Evolutionary conservation across 805 yeast species (phyloP), one percentile per base, ranked within the genome.

Genomic region (Candida taoyuanica): DNA sequence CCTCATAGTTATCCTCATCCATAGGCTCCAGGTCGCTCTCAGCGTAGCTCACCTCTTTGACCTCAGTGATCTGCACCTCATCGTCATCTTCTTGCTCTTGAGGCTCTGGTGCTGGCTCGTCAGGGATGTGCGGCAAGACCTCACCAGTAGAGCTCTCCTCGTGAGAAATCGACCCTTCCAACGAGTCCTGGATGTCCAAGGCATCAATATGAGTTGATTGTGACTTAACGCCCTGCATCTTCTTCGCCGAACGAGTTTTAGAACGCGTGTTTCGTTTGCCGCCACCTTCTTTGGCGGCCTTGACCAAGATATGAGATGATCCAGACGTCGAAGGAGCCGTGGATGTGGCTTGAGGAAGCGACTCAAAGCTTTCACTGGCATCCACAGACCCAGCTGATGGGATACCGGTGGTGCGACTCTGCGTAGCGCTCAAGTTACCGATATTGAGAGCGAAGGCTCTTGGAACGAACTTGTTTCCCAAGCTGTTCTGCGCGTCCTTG

Each of bases 401-500:
- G 13, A 28, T 35, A 21, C 19, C 12, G 18, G 34, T 18, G 15
- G 19, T 17, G 20, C 20, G 33, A 20, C 28, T 28, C 31, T 17
- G 29, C 17, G 20, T 33, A 5, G 34, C 23, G 13, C 16, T 36
- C 30, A 25, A 29, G 29, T 32, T 33, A n/a, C 39, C 49, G 25
- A 52, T 28, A 36, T 42, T 52, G 29, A 54, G 36, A 18, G 50
- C 42, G 32, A 54, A 46, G 9, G 46, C 17, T 24, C 55, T 36
- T 16, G 59, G 50, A 18, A 45, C 35, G 26, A 53, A 52, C 42
- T 50, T 48, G 37, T 33, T 50, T 27, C 37, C 52, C 25, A 45
- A 33, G 4, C 50, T 49, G 7, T 31, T 29, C 4, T 46, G 50
- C 3, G 47, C 50, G 31, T 53, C 57, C 23, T 54, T 51, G 35